A percentile compares a stretch with the other conserved stretches of the same genome.
These are phyloP conservation scores for Esteya vermicola DNA, from an alignment of 2,329 filamentous ascomycete species.

Conservation along the genomic window DNA sequence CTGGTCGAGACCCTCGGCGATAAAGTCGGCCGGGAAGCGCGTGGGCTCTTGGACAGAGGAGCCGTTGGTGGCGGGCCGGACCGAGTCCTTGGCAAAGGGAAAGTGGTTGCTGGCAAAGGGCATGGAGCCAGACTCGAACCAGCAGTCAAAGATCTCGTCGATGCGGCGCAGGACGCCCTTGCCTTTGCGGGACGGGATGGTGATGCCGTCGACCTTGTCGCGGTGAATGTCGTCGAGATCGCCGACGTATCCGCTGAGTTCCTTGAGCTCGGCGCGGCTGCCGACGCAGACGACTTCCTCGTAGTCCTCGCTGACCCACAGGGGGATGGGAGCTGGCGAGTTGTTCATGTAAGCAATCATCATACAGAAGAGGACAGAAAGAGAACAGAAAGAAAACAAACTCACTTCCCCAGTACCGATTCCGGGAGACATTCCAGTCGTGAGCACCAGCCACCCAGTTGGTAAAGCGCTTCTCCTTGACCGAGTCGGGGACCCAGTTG, in stretches of 20 bases:
- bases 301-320: constrained; percentile 77
- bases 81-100: constrained; percentile 59
- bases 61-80: constrained; percentile 46
- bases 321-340: constrained; percentile 6
- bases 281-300: constrained; percentile 79
- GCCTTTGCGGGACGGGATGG: constrained; percentile 73
- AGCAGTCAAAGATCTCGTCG: constrained; percentile 47
- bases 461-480: constrained; percentile 82
- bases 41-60: no score
- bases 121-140: constrained; percentile 38
- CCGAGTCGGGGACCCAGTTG: constrained; percentile 81
- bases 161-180: constrained; percentile 49
- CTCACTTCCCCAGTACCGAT: constrained; percentile 95
- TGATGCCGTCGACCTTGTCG: constrained; percentile 87
- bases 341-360: background rate
- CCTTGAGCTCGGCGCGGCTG: constrained; percentile 69
- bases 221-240: constrained; percentile 78
- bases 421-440: constrained; percentile 91
- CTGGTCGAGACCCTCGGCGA: constrained; percentile 49
- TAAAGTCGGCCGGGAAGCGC: constrained; percentile 36
- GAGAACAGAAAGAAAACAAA: no score
- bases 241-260: constrained; percentile 74
- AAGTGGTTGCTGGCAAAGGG: constrained; percentile 43
- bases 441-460: constrained; percentile 85
- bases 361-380: background rate